These are phyloP conservation scores for Babjeviella inositovora DNA, from an alignment of 805 yeast species.

Conservation along the genomic window DNA sequence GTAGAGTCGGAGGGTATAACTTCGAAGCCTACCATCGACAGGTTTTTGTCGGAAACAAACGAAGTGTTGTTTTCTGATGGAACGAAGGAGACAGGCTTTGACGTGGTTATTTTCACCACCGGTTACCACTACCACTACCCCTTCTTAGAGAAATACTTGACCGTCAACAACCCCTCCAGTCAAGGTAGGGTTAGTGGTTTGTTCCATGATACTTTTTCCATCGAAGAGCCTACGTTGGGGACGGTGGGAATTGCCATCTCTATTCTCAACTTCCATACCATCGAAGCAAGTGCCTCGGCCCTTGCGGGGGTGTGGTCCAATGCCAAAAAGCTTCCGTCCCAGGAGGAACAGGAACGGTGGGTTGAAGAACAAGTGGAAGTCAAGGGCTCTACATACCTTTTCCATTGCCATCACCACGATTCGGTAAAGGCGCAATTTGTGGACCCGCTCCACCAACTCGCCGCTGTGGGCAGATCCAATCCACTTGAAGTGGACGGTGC, in stretches of 20 bases:
- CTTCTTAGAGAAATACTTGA: slow-evolving; percentile 11
- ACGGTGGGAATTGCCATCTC: slow-evolving; percentile 21
- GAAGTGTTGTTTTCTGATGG: slow-evolving; percentile 5
- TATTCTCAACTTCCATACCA: slow-evolving; percentile 27
- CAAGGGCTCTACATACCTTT: slow-evolving; percentile 8
- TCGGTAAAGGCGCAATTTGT: slow-evolving; percentile 8
- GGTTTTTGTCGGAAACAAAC: slow-evolving; percentile 1
- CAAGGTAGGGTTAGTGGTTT: slow-evolving; percentile 18
- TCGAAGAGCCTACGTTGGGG: slow-evolving; percentile 25
- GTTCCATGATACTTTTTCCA: slow-evolving; percentile 17
- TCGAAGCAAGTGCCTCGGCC: slow-evolving; percentile 36
- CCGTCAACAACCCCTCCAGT: slow-evolving; percentile 9
- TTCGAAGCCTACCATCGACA: slow-evolving; percentile 1
- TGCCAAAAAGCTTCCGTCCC: slow-evolving; percentile 17
- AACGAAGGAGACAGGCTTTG: slow-evolving; percentile 12
- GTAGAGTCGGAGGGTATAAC: slow-evolving; percentile 2
- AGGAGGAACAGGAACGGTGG: slow-evolving; percentile 20
- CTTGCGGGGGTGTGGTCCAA: slow-evolving; percentile 41
- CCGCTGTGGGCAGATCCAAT: slow-evolving; percentile 9
- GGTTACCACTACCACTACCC: slow-evolving; percentile 27
- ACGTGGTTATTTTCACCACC: slow-evolving; percentile 20
- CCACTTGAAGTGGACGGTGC: too few species aligned
- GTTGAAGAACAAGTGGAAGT: slow-evolving; percentile 9
- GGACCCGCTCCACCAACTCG: slow-evolving; percentile 7
- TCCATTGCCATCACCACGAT: slow-evolving; percentile 16